Evolutionary conservation across 2,329 filamentous ascomycete genomes (phyloP), one percentile per base, ranked within the genome.

Genomic region (Rhynchosporium graminicola): DNA sequence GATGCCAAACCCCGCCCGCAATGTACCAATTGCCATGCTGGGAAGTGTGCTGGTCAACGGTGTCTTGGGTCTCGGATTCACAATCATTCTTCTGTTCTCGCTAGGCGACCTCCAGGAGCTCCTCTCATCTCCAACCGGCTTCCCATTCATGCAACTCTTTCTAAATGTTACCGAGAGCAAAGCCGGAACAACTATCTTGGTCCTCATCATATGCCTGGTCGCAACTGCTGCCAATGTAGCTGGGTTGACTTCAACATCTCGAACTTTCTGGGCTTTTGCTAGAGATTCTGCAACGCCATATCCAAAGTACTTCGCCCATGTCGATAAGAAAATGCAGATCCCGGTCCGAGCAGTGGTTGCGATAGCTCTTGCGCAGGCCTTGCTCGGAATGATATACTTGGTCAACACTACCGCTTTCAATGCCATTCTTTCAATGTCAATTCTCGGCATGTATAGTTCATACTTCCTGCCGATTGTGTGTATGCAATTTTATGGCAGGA

Each of bases 171-270:
- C 78, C 0, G 70, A 74, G 0, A 79, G 70, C 33, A 74, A 76
- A 1, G 76, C 74, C 0, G 78, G 72, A 0, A 74, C 79, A 0
- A 77, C 77, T 9, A 67, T 81, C 3, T 57, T 81, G 9, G 75
- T 75, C 20, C 68, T 80, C 28, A 75, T 78, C 68, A 65, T 80
- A 0, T 74, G 73, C 0, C 68, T 80, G 0, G 80, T 79, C 64
- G 80, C 81, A 52, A 72, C 80, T 47, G 78, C 80, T 33, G 79
- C 79, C 15, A 79, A 77, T 8, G 77, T 76, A n/a, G 78, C 77
- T 1, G 77, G 76, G 45, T 73, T 79, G 7, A 80, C 78, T 8
- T 78, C 74, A 58, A 77, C 75, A 0, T 79, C 75, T 42, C 71
- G 79, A 40, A 72, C 81, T 13, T 65, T 79, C 12, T 81, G 74